Conservation (phyloP, 2,329 filamentous ascomycete species). For the Fusarium beomiforme region DNA sequence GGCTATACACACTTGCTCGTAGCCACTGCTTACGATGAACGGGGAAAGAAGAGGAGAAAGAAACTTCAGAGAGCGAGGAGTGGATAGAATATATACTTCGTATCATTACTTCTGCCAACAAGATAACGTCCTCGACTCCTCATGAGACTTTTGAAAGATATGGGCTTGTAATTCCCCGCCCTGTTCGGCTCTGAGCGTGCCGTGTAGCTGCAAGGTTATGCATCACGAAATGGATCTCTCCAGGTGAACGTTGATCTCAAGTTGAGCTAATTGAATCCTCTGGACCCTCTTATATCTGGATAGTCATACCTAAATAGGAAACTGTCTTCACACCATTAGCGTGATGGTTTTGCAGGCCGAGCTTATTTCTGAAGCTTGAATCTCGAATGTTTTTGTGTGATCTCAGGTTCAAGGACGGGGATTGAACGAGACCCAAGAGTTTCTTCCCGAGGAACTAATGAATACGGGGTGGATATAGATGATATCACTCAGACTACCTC, state of each 20-base stretch:
- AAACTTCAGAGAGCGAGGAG: neutral
- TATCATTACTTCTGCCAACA: neutral
- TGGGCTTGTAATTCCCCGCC: slow-evolving; percentile 7
- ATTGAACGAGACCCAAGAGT: neutral
- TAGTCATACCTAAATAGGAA: slow-evolving; percentile 16
- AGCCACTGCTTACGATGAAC: neutral
- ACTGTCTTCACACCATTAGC: neutral
- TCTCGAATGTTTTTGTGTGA: neutral
- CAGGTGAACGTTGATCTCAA: neutral
- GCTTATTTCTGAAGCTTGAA: neutral
- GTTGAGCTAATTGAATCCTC: neutral
- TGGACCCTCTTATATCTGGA: slow-evolving; percentile 8
- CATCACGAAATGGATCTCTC: slow-evolving; percentile 4
- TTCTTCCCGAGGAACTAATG: neutral
- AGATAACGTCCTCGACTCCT: neutral
- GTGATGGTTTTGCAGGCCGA: neutral
- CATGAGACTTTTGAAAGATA: neutral
- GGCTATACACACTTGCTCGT: slow-evolving; percentile 14
- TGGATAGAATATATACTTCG: neutral
- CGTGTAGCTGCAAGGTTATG: slow-evolving; percentile 19
- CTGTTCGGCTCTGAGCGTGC: slow-evolving; percentile 30
- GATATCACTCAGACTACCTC: neutral
- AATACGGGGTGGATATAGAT: neutral
- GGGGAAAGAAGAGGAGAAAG: neutral
- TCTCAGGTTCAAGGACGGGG: neutral